Conservation (phyloP, 148 eudicot genomes). For the Chenopodium formosanum region DNA sequence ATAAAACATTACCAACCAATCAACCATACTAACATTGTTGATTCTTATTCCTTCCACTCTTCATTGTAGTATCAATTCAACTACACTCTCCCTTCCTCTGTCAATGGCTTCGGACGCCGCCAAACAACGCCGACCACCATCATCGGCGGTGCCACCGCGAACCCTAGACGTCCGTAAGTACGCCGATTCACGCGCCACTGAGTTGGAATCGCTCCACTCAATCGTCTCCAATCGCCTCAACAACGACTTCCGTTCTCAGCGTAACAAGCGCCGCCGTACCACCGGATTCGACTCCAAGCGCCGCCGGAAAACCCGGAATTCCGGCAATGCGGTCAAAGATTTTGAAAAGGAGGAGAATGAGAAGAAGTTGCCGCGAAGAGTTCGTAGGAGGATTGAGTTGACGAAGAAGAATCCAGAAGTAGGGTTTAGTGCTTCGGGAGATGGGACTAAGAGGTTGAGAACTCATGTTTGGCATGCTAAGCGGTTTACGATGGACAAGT, state of each 20-base stretch:
- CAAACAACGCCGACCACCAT: neutral
- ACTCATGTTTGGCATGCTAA: constrained; percentile 94
- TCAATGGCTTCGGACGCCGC: constrained; percentile 32
- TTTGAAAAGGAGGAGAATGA: neutral
- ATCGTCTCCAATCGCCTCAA: constrained; percentile 51
- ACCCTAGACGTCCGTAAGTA: constrained; percentile 53
- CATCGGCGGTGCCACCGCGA: constrained; percentile 40
- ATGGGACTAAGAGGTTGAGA: constrained; percentile 80
- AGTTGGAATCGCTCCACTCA: constrained; percentile 69
- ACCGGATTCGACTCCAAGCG: constrained; percentile 49
- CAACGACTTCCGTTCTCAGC: constrained; percentile 59
- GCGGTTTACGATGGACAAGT: constrained; percentile 66
- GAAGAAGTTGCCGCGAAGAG: constrained; percentile 48
- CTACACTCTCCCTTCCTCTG: neutral
- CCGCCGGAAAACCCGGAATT: constrained; percentile 30
- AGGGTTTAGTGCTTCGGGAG: constrained; percentile 59
- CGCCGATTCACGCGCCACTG: constrained; percentile 67
- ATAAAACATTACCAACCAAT: too few species aligned
- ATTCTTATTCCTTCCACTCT: too few species aligned
- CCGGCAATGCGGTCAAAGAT: constrained; percentile 14
- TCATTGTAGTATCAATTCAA: neutral
- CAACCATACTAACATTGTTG: too few species aligned
- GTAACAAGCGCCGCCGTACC: constrained; percentile 81
- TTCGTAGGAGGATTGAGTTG: constrained; percentile 66
- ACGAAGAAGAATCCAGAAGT: constrained; percentile 44